phyloP scores from a whole-genome alignment of 768 basidiomycete species.

The Cytidiella melzeri region DNA sequence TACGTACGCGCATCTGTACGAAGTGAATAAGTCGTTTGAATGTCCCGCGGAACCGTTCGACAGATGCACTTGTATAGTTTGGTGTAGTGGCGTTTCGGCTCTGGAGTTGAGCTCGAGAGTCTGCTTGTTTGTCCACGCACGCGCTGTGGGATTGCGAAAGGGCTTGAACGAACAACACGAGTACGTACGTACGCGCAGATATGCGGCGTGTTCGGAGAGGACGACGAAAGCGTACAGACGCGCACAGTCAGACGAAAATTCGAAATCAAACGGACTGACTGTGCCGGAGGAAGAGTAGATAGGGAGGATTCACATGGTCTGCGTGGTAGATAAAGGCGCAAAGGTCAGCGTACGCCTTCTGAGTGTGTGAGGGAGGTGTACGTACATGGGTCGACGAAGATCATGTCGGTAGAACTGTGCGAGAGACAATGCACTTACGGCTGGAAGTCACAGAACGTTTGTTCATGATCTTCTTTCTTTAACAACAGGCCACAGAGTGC shows the following conservation, averaged over 20 bases:
- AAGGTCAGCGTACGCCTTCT: neutral
- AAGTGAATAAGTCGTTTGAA: neutral
- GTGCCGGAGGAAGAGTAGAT: neutral
- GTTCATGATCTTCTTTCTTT: neutral
- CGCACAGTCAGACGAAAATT: neutral
- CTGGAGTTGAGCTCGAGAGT: neutral
- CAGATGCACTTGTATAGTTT: neutral
- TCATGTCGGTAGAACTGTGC: constrained; percentile 11
- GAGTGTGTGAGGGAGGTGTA: neutral
- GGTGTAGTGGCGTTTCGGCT: neutral
- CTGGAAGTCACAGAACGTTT: neutral
- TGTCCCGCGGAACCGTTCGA: neutral
- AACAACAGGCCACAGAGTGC: neutral
- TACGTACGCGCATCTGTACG: neutral
- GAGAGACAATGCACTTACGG: neutral
- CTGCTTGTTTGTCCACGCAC: neutral
- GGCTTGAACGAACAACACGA: neutral
- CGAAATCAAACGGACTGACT: neutral
- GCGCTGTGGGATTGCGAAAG: neutral
- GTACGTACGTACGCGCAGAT: neutral
- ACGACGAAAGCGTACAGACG: constrained; percentile 2
- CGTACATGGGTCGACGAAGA: neutral
- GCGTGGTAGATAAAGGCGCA: neutral
- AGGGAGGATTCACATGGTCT: neutral
- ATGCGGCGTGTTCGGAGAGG: neutral